Conservation (phyloP, 176 grass and related monocot species). For the Metroxylon sagu region DNA sequence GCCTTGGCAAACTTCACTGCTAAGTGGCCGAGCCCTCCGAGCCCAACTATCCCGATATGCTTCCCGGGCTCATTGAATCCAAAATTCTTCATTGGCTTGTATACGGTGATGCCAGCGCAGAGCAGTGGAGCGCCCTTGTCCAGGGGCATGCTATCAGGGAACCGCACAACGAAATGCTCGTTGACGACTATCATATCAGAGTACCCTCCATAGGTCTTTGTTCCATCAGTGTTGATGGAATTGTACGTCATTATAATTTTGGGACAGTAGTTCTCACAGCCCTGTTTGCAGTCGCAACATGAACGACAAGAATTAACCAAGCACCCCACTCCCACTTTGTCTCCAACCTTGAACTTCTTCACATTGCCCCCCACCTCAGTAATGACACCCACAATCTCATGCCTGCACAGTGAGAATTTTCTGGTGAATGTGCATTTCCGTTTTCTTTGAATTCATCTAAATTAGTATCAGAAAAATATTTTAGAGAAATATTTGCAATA, state of each 20-base stretch:
- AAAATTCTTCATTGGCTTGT: conserved; percentile 43
- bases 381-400: conserved; percentile 64
- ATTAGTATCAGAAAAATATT: background rate
- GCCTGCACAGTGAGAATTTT: conserved; percentile 15
- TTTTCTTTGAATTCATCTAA: too few species aligned
- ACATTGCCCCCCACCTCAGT: conserved; percentile 52
- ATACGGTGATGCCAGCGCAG: conserved; percentile 54
- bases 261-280: conserved; percentile 48
- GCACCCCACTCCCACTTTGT: conserved; percentile 56
- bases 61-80: conserved; percentile 23
- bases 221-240: conserved; percentile 30
- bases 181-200: conserved; percentile 39
- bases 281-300: conserved; percentile 31
- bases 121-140: conserved; percentile 48
- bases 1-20: conserved; percentile 57
- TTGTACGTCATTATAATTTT: conserved; percentile 41
- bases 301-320: conserved; percentile 58
- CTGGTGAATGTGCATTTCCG: too few species aligned
- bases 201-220: conserved; percentile 58
- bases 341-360: conserved; percentile 34
- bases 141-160: conserved; percentile 34
- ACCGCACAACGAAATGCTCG: conserved; percentile 42
- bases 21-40: conserved; percentile 55
- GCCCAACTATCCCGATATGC: conserved; percentile 43
- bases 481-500: background rate